Evolutionary conservation across 495 filamentous ascomycete genomes (phyloP), one percentile per base, ranked within the genome.

Genomic region (Aspergillus sparsus): DNA sequence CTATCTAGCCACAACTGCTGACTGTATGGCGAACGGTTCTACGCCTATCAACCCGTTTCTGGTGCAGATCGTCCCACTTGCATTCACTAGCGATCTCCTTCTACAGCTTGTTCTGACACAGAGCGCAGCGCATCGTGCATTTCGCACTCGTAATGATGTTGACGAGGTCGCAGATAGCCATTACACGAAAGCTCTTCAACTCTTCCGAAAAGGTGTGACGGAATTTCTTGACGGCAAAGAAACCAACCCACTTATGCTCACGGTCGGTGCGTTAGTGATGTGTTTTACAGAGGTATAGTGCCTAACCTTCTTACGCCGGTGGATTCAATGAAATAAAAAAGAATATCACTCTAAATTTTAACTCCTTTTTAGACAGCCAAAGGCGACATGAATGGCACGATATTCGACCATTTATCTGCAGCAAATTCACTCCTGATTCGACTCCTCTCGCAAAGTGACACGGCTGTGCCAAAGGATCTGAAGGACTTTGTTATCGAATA

Each of bases 401-500:
- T 75, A 6, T 75, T 75, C 44, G 73, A 75, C 52, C 73, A 75
- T 53, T 41, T 75, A 2, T 70, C 73, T 0, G 73, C 73, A 0
- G 73, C 73, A 5, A 69, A 75, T 21, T 68, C 73, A 1, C 58
- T 75, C 0, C 57, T 75, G 3, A 62, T 72, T 8, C 73, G 71
- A 13, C 57, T 75, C 3, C 65, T 75, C 5, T 69, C 63, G 2
- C 68, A 70, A 15, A 73, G 70, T 18, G 71, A 75, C 39, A 37
- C 70, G 0, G 68, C 73, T 0, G 70, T 75, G 0, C 71, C 73
- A 0, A 64, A 68, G 39, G 71, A 74, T n/a, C 57, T 75, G 5
- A 74, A 74, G 63, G 70, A 72, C 35, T 75, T 75, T 37, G 73
- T 75, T 8, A 70, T 74, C 16, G 73, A 75, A 61, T 75, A 75